Base-by-base conservation (phyloP, 2,329 filamentous ascomycete species). In the Aspergillus versicolor region DNA sequence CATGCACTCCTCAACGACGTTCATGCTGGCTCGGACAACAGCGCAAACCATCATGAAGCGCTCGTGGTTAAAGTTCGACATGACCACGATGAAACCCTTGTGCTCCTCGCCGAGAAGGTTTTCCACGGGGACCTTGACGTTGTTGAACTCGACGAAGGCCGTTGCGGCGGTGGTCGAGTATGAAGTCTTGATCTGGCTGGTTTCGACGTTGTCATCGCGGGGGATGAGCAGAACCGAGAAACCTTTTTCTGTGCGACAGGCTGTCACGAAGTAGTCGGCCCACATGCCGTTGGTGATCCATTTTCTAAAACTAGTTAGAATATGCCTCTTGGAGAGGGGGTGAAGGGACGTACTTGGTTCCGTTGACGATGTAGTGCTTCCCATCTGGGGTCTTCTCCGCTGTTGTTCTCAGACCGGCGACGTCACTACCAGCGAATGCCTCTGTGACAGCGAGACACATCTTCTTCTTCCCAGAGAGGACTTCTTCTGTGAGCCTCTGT, bases 41-140 rank as follows among this genome's bases (percentile, higher is more conserved):
- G 77, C 85, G 63, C 84, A 87, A 56, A 81, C 79, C 88, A 92
- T 91, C 75, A 83, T 88, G 82, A 88, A 91, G 32, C 89, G 83
- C 77, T 92, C 90, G 76, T 94, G 90, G 80, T 94, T 94, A 79
- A 95, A 95, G 77, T 95, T 95, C 76, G 84, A 86, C 70, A 94
- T 82, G 69, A 95, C 91, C 30, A 94, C 89, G 60, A 88, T 83
- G 69, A 95, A 92, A 6, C 91, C 91, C 77, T 93, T 90, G 79
- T 94, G 85, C 76, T 95, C 91, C 70, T 90, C 79, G 60, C 91
- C 91, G 5, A 96, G 79, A 15, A 95, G 78, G 73, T 94, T 87
- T 70, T 86, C 83, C 0, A 85, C 88, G 0, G 91, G 91, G 0
- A 95, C 91, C 78, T 91, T 92, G 73, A 92, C 90, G 64, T 94